Evolutionary conservation across 768 basidiomycete species (phyloP).

Genomic region (Rhodosporidiobolus odoratus): DNA sequence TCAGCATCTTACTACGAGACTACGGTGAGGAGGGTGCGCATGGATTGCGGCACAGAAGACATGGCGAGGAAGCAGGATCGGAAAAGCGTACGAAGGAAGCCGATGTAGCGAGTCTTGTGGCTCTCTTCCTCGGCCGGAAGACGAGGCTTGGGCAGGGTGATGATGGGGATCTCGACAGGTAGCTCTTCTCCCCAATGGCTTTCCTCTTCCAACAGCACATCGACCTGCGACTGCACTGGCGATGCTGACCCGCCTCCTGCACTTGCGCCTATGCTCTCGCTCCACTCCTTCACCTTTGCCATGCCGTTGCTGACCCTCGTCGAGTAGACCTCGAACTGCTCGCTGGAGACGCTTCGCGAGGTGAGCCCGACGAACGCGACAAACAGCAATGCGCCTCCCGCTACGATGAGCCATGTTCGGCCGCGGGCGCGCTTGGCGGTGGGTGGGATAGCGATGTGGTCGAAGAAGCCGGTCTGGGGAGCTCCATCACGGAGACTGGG

Average conservation of each 20-base stretch:
- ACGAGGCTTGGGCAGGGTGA: not conserved
- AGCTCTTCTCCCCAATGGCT: not conserved
- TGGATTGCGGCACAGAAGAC: not conserved
- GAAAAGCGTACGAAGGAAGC: constrained; percentile 55
- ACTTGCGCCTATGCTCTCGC: not conserved
- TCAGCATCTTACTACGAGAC: not conserved
- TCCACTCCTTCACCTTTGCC: not conserved
- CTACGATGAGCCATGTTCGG: not conserved
- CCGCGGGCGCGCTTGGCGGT: constrained; percentile 4
- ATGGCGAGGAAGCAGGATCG: not conserved
- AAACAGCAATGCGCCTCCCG: not conserved
- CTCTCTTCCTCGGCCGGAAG: constrained; percentile 22
- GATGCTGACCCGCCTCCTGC: not conserved
- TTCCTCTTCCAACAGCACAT: not conserved
- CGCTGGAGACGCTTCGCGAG: no score
- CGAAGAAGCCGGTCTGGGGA: constrained; percentile 7
- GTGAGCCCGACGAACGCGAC: not conserved
- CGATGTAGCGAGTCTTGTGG: constrained; percentile 54
- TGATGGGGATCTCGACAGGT: constrained; percentile 6
- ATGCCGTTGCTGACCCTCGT: not conserved
- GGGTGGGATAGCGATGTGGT: constrained; percentile 13
- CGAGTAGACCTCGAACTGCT: not conserved
- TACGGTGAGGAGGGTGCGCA: not conserved
- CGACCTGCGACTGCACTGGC: no score
- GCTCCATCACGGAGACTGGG: not conserved